Evolutionary conservation across 179 eudicot genomes (phyloP).

Genomic region (Silene coronaria): DNA sequence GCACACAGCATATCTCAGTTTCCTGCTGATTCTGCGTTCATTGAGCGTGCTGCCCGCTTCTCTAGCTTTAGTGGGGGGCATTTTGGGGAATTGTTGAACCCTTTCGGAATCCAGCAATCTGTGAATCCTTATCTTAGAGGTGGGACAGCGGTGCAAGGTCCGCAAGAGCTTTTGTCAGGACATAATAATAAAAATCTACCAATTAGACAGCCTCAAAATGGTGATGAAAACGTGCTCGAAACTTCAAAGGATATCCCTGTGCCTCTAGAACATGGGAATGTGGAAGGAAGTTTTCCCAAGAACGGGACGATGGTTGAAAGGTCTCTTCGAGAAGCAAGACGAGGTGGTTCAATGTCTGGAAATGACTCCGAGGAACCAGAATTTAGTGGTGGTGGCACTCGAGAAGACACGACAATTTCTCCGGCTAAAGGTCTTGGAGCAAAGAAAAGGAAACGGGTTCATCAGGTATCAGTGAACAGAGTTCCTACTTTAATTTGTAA

Average conservation of each 20-base stretch:
- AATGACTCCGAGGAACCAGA: slow-evolving; percentile 64
- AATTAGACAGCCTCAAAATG: slow-evolving; percentile 33
- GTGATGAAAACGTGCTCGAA: slow-evolving; percentile 34
- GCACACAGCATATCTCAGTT: slow-evolving; percentile 67
- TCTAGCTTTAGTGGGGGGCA: slow-evolving; percentile 80
- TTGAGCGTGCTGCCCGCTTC: slow-evolving; percentile 87
- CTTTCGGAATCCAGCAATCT: slow-evolving; percentile 49
- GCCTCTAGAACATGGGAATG: slow-evolving; percentile 28
- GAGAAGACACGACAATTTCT: slow-evolving; percentile 45
- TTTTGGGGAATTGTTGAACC: slow-evolving; percentile 58
- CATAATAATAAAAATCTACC: slow-evolving; percentile 27
- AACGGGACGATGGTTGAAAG: slow-evolving; percentile 37
- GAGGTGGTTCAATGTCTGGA: slow-evolving; percentile 39
- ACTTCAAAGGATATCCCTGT: slow-evolving; percentile 40
- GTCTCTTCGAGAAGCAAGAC: slow-evolving; percentile 43
- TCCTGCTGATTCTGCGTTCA: slow-evolving; percentile 86
- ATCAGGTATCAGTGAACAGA: slow-evolving; percentile 41
- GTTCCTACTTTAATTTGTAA: no score
- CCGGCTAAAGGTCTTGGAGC: slow-evolving; percentile 44
- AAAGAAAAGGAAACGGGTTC: slow-evolving; percentile 76
- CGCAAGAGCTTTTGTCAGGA: slow-evolving; percentile 39
- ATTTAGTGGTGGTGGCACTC: slow-evolving; percentile 44
- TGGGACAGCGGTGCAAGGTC: slow-evolving; percentile 36
- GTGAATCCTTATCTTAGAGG: slow-evolving; percentile 38
- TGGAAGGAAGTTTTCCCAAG: slow-evolving; percentile 40